A percentile compares a stretch with the other conserved stretches of the same genome.
Evolutionary conservation across 192 early-diverging fungal species (phyloP).

Genomic region (Phycomyces nitens): DNA sequence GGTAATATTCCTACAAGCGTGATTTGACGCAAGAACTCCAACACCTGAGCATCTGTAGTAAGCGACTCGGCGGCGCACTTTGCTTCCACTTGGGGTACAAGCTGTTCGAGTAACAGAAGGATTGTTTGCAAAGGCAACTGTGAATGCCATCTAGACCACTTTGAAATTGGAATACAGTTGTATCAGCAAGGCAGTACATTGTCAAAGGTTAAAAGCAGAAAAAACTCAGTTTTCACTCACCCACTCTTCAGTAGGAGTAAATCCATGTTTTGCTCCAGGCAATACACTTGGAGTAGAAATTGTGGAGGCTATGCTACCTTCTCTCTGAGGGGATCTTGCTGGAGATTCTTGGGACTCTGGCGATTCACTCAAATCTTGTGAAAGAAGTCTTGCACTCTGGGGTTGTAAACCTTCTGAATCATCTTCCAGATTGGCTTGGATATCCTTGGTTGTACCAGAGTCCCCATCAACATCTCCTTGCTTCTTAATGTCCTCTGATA

Average conservation of each 20-base stretch:
- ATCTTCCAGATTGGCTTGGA: background rate
- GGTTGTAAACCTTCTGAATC: background rate
- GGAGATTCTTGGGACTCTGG: background rate
- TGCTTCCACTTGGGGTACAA: slow-evolving; percentile 67
- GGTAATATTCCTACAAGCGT: slow-evolving; percentile 43
- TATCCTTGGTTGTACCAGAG: background rate
- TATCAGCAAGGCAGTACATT: no score
- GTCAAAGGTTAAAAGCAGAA: slow-evolving; percentile 35
- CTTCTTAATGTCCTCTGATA: background rate
- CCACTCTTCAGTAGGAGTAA: slow-evolving; percentile 70
- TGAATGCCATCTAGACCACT: slow-evolving; percentile 59
- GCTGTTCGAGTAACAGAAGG: slow-evolving; percentile 56
- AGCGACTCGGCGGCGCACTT: slow-evolving; percentile 54
- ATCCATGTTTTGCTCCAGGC: slow-evolving; percentile 47
- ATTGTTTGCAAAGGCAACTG: slow-evolving; percentile 71
- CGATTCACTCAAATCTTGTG: background rate
- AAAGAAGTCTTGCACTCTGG: background rate
- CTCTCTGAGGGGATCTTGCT: background rate
- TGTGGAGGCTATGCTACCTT: background rate
- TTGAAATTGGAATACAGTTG: slow-evolving; percentile 7
- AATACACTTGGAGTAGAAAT: background rate
- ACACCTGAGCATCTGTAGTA: slow-evolving; percentile 58
- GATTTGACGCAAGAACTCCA: slow-evolving; percentile 46
- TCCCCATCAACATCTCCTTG: background rate
- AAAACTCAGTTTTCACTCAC: slow-evolving; percentile 36